Evolutionary conservation across 768 basidiomycete species (phyloP).

Genomic region (Leccinellum rugosiceps): DNA sequence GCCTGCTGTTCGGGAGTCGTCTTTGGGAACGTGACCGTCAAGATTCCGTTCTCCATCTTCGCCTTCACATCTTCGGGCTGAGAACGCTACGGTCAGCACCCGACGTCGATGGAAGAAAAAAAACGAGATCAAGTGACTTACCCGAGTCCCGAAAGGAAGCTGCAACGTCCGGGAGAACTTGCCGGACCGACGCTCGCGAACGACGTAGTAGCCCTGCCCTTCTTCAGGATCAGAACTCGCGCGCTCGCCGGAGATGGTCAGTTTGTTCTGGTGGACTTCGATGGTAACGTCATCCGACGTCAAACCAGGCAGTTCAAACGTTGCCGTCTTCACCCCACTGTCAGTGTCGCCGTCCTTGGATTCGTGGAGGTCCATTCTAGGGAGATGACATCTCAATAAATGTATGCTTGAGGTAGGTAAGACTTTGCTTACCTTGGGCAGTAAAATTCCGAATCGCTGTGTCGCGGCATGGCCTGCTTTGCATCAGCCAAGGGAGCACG

Average conservation of each 20-base stretch:
- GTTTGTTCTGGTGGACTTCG: conserved; percentile 43
- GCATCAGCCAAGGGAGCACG: neutral
- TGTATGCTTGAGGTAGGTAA: neutral
- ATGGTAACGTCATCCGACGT: conserved; percentile 47
- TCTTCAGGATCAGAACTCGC: conserved; percentile 30
- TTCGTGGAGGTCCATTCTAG: conserved; percentile 48
- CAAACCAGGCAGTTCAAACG: conserved; percentile 55
- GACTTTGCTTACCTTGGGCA: conserved; percentile 20
- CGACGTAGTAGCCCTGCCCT: conserved; percentile 39
- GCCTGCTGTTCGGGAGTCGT: conserved; percentile 35
- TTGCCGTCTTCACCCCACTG: conserved; percentile 42
- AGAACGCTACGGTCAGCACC: neutral
- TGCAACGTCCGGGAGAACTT: neutral
- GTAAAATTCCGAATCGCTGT: neutral
- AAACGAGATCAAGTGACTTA: neutral
- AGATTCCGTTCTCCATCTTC: conserved; percentile 42
- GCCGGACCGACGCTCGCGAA: neutral
- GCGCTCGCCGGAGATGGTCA: conserved; percentile 48
- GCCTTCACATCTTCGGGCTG: conserved; percentile 46
- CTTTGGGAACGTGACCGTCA: conserved; percentile 47
- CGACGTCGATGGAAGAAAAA: neutral
- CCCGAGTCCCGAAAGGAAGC: neutral
- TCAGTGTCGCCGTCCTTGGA: conserved; percentile 35
- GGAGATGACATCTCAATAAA: neutral
- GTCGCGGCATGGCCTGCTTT: neutral